A percentile compares a stretch with the other conserved stretches of the same genome.
Evolutionary conservation across 768 basidiomycete species (phyloP).

Genomic region (Hygrocybe punicea): DNA sequence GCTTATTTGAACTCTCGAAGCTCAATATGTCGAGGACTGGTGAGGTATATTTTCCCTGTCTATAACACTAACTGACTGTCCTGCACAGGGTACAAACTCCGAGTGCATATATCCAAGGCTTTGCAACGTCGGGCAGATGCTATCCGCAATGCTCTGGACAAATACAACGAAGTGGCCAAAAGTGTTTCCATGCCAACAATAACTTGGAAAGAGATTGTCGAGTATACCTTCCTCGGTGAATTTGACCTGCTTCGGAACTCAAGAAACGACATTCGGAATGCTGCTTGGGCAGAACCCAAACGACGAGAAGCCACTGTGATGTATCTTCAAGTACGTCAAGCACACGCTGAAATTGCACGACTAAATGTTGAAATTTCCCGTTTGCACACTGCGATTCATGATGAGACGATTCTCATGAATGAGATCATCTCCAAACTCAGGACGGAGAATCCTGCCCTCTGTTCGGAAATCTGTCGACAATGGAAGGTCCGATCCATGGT

Average conservation of each 20-base stretch:
- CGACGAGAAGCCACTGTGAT: constrained; percentile 24
- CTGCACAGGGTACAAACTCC: constrained; percentile 32
- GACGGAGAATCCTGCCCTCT: not conserved
- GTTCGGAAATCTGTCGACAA: not conserved
- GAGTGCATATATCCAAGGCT: constrained; percentile 34
- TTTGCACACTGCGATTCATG: constrained; percentile 22
- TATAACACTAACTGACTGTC: not conserved
- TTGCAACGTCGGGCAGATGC: constrained; percentile 29
- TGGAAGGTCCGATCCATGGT: too few species aligned
- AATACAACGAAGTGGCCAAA: constrained; percentile 31
- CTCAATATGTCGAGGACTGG: constrained; percentile 21
- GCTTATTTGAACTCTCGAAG: constrained; percentile 15
- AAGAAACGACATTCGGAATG: constrained; percentile 27
- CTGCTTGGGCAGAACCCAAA: constrained; percentile 27
- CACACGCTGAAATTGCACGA: constrained; percentile 29
- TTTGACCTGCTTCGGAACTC: too few species aligned
- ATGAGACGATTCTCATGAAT: constrained; percentile 14
- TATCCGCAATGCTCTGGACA: constrained; percentile 28
- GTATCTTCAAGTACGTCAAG: constrained; percentile 27
- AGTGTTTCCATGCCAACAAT: constrained; percentile 16
- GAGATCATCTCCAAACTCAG: not conserved
- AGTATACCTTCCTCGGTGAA: too few species aligned
- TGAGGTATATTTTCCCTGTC: constrained; percentile 4
- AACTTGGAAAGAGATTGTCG: too few species aligned
- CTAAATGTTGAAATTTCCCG: constrained; percentile 34